phyloP scores from a whole-genome alignment of 148 eudicot genomes.

The Cornus suecica region DNA sequence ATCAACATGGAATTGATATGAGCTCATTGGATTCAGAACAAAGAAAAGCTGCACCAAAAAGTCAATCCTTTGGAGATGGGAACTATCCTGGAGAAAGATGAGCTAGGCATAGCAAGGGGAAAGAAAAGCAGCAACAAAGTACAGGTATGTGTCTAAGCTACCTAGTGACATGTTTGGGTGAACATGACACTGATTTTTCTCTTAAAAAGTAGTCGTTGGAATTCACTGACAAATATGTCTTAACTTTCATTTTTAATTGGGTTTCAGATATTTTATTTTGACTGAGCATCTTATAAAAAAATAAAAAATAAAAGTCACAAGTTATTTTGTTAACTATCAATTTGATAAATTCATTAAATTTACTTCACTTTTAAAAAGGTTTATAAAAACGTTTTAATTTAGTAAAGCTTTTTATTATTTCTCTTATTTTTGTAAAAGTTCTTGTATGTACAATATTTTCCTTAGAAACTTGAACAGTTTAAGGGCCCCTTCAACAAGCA shows the following conservation, averaged over 20 bases:
- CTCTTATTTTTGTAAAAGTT: not conserved
- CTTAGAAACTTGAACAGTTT: too few relatives aligned
- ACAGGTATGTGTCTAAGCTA: not conserved
- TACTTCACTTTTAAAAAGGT: too few relatives aligned
- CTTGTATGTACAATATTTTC: not conserved
- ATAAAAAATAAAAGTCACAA: too few relatives aligned
- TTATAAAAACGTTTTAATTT: too few relatives aligned
- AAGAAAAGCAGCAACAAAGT: not conserved
- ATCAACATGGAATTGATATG: constrained; percentile 4
- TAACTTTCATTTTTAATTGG: not conserved
- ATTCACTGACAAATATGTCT: not conserved
- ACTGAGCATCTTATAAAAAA: too few relatives aligned
- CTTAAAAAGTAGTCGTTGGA: not conserved
- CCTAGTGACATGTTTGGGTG: not conserved
- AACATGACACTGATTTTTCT: not conserved
- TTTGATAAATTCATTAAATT: too few relatives aligned
- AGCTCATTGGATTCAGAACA: constrained; percentile 22
- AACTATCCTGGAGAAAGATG: not conserved
- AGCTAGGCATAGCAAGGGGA: not conserved
- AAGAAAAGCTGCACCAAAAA: constrained; percentile 18
- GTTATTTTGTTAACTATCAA: too few relatives aligned
- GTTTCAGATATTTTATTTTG: constrained; percentile 2
- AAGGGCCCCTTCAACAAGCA: too few relatives aligned
- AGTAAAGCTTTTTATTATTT: too few relatives aligned
- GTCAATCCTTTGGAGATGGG: constrained; percentile 21